Conservation (phyloP, 2,329 filamentous ascomycete species). For the Colletotrichum karsti region DNA sequence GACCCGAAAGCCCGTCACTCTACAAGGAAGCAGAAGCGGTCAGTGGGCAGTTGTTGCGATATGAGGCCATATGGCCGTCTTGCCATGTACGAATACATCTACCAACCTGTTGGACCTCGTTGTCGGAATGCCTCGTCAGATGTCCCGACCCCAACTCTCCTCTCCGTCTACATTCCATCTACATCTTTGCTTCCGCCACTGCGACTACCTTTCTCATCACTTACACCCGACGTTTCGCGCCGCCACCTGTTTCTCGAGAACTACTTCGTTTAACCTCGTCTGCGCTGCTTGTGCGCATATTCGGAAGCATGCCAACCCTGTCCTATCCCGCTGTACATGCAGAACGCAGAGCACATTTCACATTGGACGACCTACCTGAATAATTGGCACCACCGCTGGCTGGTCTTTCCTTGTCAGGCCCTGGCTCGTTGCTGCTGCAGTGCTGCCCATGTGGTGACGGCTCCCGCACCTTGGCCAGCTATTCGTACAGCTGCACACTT, state of each 20-base stretch:
- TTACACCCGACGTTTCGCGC: neutral
- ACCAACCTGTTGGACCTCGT: neutral
- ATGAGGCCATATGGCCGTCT: neutral
- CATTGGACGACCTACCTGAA: too few relatives aligned
- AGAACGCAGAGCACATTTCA: neutral
- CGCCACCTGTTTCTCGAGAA: neutral
- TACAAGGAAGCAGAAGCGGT: neutral
- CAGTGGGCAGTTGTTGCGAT: neutral
- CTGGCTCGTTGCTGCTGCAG: neutral
- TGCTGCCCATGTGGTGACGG: conserved; percentile 1
- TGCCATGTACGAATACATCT: neutral
- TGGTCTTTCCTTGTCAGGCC: neutral
- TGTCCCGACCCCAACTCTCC: too few relatives aligned
- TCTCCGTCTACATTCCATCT: too few relatives aligned
- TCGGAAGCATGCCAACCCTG: neutral
- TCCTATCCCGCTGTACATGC: neutral
- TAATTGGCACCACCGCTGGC: neutral
- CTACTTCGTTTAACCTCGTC: neutral
- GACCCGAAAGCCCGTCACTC: neutral
- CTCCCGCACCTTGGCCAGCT: conserved; percentile 21
- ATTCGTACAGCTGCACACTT: neutral
- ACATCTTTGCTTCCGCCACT: too few relatives aligned
- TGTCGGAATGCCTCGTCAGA: too few relatives aligned
- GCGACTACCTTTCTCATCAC: neutral
- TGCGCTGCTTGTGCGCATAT: neutral